Evolutionary conservation across 495 filamentous ascomycete genomes (phyloP), one percentile per base, ranked within the genome.

Genomic region (Hyaloscypha bicolor): DNA sequence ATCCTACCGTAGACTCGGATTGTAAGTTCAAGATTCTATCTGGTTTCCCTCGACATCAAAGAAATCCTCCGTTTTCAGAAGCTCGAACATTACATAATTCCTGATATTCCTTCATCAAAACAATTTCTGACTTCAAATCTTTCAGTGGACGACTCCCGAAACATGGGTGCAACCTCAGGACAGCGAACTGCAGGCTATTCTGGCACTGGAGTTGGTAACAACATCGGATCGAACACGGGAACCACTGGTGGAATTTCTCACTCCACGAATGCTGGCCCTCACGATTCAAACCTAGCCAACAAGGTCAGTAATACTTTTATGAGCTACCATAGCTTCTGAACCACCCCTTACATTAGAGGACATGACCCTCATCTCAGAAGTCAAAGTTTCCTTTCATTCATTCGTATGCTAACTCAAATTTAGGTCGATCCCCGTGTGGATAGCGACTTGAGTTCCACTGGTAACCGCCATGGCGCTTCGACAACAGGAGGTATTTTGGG

Each of bases 371-470:
- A 25, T 25, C 25, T 25, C 25, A 25, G 25, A 25, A 25, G 25
- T 25, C 25, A 1, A 2, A 1, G 25, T 37, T 37, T 37, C 12
- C 35, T 37, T 37, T 37, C n/a, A n/a, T n/a, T n/a, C n/a, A 12
- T 37, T 6, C 6, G 3, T 48, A 6, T 14, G 16, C 42, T 16
- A 1, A 48, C 6, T 48, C 4, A 1, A 6, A 6, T 14, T 14
- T 19, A 48, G 42, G 3, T 48, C 6, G 83, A 87, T 56, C 86
- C 85, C 16, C 78, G 83, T 37, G 80, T 85, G 58, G 83, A 85
- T 71, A 81, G 77, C 0, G 79, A 85, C 62, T 78, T 81, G 0
- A 80, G 82, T 71, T 59, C 65, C 63, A 66, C 65, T 39, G 70
- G 75, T 2, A 67, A 71, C 35, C 64, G 62, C 9, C 69, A 74